phyloP scores from a whole-genome alignment of 2,329 filamentous ascomycete genomes.

The Fragosphaeria purpurea region DNA sequence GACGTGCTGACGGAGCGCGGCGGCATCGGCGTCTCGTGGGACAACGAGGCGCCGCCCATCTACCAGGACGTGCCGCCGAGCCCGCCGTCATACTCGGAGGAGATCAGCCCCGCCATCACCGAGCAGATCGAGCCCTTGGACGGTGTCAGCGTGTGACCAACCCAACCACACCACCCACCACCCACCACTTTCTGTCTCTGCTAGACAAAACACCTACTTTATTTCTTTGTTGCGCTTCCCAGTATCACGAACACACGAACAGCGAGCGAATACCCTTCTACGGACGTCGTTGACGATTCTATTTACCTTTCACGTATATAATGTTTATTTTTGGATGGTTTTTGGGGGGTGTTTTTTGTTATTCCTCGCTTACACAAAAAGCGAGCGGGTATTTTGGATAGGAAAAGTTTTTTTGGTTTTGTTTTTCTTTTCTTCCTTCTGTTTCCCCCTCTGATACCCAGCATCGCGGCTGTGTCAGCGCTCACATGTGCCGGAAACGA shows the following conservation, averaged over 20 bases:
- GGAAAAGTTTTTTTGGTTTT: no score
- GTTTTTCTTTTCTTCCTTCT: no score
- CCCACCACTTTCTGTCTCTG: no score
- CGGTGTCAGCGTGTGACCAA: constrained; percentile 2
- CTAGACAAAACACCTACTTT: no score
- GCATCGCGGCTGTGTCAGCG: no score
- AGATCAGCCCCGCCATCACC: constrained; percentile 22
- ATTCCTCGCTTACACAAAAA: no score
- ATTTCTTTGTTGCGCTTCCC: neutral
- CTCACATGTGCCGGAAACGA: no score
- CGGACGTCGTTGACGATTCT: neutral
- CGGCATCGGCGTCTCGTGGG: constrained; percentile 89
- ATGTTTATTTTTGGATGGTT: neutral
- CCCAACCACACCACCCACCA: no score
- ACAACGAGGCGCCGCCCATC: constrained; percentile 86
- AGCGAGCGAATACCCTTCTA: constrained; percentile 2
- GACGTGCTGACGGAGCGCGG: constrained; percentile 71
- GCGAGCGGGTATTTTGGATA: no score
- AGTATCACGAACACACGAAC: neutral
- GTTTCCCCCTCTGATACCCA: no score
- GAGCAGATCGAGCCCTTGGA: constrained; percentile 29
- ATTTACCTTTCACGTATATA: neutral
- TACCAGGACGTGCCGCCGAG: constrained; percentile 89
- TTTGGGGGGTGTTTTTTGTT: neutral
- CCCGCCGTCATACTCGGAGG: constrained; percentile 58